These are phyloP conservation scores for Microsporum audouinii DNA, from an alignment of 2,329 filamentous ascomycete species.

Conservation along the genomic window DNA sequence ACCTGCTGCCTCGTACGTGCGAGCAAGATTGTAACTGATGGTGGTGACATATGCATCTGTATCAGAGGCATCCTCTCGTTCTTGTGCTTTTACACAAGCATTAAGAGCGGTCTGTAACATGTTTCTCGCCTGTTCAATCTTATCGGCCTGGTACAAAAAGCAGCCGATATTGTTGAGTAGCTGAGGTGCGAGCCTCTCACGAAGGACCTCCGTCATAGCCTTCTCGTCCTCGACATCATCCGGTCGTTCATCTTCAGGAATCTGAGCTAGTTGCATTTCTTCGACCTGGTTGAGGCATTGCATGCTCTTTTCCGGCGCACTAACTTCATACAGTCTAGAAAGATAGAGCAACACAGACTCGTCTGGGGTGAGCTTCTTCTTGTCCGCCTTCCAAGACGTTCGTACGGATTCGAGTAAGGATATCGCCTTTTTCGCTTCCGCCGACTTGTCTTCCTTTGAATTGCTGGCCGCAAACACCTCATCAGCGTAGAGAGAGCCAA, in stretches of 20 bases:
- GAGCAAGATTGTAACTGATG: slow-evolving; percentile 90
- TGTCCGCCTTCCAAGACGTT: slow-evolving; percentile 81
- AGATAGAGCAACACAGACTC: slow-evolving; percentile 83
- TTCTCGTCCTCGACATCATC: slow-evolving; percentile 50
- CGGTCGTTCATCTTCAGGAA: slow-evolving; percentile 58
- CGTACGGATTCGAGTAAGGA: slow-evolving; percentile 73
- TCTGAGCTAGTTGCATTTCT: slow-evolving; percentile 70
- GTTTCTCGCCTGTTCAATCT: slow-evolving; percentile 65
- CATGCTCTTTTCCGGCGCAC: slow-evolving; percentile 78
- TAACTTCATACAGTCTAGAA: slow-evolving; percentile 76
- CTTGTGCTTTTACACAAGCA: slow-evolving; percentile 70
- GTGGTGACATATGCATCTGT: slow-evolving; percentile 88
- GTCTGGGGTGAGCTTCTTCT: slow-evolving; percentile 70
- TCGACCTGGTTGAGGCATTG: slow-evolving; percentile 89
- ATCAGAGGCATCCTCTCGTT: slow-evolving; percentile 64
- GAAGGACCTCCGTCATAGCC: slow-evolving; percentile 47
- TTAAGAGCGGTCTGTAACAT: slow-evolving; percentile 87
- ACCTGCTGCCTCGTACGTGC: slow-evolving; percentile 80
- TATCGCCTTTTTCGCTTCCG: slow-evolving; percentile 77
- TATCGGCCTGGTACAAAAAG: slow-evolving; percentile 83
- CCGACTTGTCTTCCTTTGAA: slow-evolving; percentile 82
- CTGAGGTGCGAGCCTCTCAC: slow-evolving; percentile 74
- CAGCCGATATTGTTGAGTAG: slow-evolving; percentile 95
- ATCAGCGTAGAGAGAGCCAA: slow-evolving; percentile 86
- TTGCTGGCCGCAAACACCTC: slow-evolving; percentile 71